These are phyloP conservation scores for Beauveria australis DNA, from an alignment of 2,329 filamentous ascomycete species.

Conservation along the genomic window DNA sequence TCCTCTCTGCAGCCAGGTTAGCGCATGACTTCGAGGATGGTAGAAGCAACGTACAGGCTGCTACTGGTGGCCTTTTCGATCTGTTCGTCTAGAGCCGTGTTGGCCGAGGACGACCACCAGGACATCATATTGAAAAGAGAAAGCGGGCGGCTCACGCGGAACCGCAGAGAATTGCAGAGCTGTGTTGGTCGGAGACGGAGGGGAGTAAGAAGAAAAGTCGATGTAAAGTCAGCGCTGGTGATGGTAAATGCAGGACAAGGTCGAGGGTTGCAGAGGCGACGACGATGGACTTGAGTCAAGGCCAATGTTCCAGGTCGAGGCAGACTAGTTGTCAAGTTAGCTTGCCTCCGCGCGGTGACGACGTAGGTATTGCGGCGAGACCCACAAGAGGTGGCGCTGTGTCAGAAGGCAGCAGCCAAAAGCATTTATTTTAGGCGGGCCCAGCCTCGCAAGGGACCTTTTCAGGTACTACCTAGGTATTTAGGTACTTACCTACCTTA, in stretches of 20 bases:
- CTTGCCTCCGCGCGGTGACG: constrained; percentile 12
- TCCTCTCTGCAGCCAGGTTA: constrained; percentile 58
- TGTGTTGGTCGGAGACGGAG: background rate
- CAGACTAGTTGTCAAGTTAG: background rate
- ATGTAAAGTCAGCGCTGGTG: background rate
- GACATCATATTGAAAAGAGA: constrained; percentile 58
- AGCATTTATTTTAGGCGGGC: background rate
- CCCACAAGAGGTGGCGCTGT: constrained; percentile 9
- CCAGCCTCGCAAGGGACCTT: background rate
- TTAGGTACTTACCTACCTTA: no score
- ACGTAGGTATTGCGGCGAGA: constrained; percentile 8
- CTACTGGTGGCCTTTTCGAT: constrained; percentile 91
- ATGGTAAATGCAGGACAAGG: background rate
- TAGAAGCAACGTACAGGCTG: constrained; percentile 60
- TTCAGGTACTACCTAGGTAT: background rate
- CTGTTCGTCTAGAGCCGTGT: constrained; percentile 91
- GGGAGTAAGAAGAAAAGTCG: background rate
- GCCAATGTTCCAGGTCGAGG: constrained; percentile 6
- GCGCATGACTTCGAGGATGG: background rate
- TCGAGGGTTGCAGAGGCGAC: background rate
- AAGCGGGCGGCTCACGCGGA: constrained; percentile 1
- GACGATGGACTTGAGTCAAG: constrained; percentile 6
- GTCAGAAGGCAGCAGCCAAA: background rate
- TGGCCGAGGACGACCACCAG: constrained; percentile 90
- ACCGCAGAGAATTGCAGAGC: background rate